These are phyloP conservation scores for Paecilomyces sp. DNA, from an alignment of 2,329 filamentous ascomycete genomes.

Conservation along the genomic window DNA sequence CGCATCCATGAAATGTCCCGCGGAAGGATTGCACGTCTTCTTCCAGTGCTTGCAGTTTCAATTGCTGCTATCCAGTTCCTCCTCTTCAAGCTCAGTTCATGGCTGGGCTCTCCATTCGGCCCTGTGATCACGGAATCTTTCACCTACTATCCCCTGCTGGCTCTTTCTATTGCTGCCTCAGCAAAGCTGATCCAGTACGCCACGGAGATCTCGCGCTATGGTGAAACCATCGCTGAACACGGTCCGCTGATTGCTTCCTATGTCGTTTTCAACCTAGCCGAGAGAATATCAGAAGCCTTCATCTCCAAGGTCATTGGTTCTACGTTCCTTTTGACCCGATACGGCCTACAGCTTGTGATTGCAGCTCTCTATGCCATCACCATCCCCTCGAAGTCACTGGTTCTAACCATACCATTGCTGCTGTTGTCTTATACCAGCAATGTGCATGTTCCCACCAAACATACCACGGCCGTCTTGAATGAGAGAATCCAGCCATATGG, in stretches of 20 bases:
- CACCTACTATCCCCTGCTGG: conserved; percentile 63
- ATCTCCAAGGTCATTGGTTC: conserved; percentile 51
- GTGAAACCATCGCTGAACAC: conserved; percentile 55
- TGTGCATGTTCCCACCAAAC: conserved; percentile 59
- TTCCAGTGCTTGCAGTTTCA: conserved; percentile 69
- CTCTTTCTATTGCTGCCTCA: conserved; percentile 57
- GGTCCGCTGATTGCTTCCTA: conserved; percentile 61
- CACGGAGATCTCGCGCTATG: conserved; percentile 49
- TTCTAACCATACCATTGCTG: conserved; percentile 64
- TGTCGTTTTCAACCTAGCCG: conserved; percentile 50
- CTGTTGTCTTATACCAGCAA: conserved; percentile 60
- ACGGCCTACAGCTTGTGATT: conserved; percentile 64
- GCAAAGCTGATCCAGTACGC: conserved; percentile 57
- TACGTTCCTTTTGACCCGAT: conserved; percentile 58
- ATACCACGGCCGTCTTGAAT: conserved; percentile 58
- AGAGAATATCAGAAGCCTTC: conserved; percentile 33
- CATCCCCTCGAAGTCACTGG: conserved; percentile 61
- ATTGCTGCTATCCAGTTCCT: conserved; percentile 67
- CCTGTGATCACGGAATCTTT: conserved; percentile 67
- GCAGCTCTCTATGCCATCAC: conserved; percentile 58
- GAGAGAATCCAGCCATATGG: conserved; percentile 55
- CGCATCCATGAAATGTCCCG: conserved; percentile 39
- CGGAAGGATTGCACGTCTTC: conserved; percentile 43
- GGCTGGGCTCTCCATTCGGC: conserved; percentile 62
- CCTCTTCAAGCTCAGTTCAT: conserved; percentile 59